Conservation (phyloP, 163 green algal genomes). For the Chlamydomonas reinhardtii region DNA sequence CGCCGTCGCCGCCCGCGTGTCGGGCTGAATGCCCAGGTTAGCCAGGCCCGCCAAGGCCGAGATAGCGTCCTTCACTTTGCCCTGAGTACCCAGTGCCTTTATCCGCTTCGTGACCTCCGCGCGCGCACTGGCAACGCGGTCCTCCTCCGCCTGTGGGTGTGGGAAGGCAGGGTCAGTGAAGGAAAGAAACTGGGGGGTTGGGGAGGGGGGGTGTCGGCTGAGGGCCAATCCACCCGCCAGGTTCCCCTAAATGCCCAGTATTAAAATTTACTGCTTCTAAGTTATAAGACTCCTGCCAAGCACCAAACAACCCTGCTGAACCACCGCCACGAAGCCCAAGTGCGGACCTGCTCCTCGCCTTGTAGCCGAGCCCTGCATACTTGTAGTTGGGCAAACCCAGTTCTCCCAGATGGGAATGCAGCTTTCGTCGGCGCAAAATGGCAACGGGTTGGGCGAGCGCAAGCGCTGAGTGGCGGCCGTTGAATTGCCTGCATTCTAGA, state of each 20-base stretch:
- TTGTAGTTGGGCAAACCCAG: not conserved
- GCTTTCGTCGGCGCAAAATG: not conserved
- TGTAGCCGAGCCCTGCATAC: conserved; percentile 22
- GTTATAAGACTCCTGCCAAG: too few relatives aligned
- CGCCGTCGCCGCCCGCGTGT: conserved; percentile 84
- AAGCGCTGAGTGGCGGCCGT: not conserved
- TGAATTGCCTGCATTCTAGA: not conserved
- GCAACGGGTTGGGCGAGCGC: not conserved
- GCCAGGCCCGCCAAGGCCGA: conserved; percentile 78
- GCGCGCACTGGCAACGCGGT: conserved; percentile 40
- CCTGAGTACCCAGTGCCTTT: conserved; percentile 66
- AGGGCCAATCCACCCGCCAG: too few relatives aligned
- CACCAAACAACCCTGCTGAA: too few relatives aligned
- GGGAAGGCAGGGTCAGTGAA: not conserved
- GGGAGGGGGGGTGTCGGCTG: not conserved
- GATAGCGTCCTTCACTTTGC: conserved; percentile 64
- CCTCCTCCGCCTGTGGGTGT: conserved; percentile 36
- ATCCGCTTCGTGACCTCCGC: conserved; percentile 76
- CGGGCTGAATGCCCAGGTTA: conserved; percentile 79
- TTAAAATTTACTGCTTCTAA: too few relatives aligned
- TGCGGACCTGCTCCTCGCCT: conserved; percentile 8
- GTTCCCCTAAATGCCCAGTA: too few relatives aligned
- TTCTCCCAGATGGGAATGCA: not conserved
- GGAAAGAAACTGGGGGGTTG: not conserved
- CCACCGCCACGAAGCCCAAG: too few relatives aligned